phyloP scores from a whole-genome alignment of 768 basidiomycete species.

The Boletales sp. region DNA sequence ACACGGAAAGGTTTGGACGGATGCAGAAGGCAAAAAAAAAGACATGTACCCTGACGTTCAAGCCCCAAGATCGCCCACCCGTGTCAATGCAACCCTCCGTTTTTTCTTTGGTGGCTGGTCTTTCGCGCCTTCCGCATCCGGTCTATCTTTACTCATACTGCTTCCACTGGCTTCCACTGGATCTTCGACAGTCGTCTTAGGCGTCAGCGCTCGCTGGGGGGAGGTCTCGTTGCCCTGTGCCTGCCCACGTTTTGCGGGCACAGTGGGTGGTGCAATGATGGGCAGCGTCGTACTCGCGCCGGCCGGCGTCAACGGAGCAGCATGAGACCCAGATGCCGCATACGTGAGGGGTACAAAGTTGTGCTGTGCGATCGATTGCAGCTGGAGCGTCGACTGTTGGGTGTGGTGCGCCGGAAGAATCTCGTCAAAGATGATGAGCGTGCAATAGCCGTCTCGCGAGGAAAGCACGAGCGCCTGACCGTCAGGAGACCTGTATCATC shows the following conservation, averaged over 20 bases:
- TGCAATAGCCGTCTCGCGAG: conserved; percentile 96
- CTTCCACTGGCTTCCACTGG: conserved; percentile 10
- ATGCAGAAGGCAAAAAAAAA: background rate
- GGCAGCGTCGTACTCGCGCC: conserved; percentile 34
- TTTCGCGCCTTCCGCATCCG: conserved; percentile 17
- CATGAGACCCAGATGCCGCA: conserved; percentile 17
- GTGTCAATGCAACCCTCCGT: conserved; percentile 72
- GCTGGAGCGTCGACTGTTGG: conserved; percentile 86
- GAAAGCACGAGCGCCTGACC: conserved; percentile 90
- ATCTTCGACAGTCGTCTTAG: conserved; percentile 29
- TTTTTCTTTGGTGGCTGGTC: conserved; percentile 81
- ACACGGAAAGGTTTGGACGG: background rate
- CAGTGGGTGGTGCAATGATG: conserved; percentile 27
- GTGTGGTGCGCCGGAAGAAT: conserved; percentile 84
- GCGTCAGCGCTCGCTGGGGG: conserved; percentile 20
- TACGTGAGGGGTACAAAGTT: conserved; percentile 64
- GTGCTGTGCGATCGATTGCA: conserved; percentile 87
- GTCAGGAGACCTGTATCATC: conserved; percentile 77
- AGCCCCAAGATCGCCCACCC: conserved; percentile 53
- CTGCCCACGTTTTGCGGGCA: conserved; percentile 36
- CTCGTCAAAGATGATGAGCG: conserved; percentile 92
- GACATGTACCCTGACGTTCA: conserved; percentile 10
- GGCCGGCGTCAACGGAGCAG: conserved; percentile 24
- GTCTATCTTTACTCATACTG: conserved; percentile 6
- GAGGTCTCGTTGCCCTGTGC: conserved; percentile 20